A percentile compares a stretch with the other conserved stretches of the same genome.
These are phyloP conservation scores for Calocybe gambosa DNA, from an alignment of 1,284 basidiomycete species.

Conservation along the genomic window DNA sequence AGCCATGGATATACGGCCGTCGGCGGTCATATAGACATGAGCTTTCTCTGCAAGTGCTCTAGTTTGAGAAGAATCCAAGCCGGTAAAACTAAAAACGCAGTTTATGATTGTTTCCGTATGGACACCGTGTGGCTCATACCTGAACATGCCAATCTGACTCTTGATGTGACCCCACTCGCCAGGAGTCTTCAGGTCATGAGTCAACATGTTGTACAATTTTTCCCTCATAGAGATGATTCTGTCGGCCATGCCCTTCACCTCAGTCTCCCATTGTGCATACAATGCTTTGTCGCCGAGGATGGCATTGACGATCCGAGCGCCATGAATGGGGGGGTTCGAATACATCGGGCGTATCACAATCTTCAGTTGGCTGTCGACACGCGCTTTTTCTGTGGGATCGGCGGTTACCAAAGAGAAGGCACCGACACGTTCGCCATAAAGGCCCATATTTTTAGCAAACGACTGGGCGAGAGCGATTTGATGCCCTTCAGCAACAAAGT, in stretches of 20 bases:
- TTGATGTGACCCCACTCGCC: slow-evolving; percentile 96
- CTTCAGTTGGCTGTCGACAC: slow-evolving; percentile 92
- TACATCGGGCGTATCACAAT: slow-evolving; percentile 97
- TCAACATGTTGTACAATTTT: slow-evolving; percentile 75
- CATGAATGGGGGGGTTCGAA: slow-evolving; percentile 96
- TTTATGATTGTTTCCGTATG: slow-evolving; percentile 3
- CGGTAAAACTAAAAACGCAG: slow-evolving; percentile 66
- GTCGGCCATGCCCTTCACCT: slow-evolving; percentile 94
- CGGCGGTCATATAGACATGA: slow-evolving; percentile 89
- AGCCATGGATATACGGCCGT: slow-evolving; percentile 94
- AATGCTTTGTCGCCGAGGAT: slow-evolving; percentile 77
- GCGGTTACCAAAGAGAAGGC: slow-evolving; percentile 84
- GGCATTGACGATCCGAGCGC: slow-evolving; percentile 84
- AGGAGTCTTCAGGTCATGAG: slow-evolving; percentile 81
- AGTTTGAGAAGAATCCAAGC: slow-evolving; percentile 79
- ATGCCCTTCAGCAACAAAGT: slow-evolving; percentile 89
- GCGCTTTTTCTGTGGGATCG: slow-evolving; percentile 78
- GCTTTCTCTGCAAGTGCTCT: slow-evolving; percentile 86
- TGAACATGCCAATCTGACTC: slow-evolving; percentile 95
- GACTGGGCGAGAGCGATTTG: slow-evolving; percentile 86
- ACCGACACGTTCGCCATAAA: slow-evolving; percentile 96
- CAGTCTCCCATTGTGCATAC: slow-evolving; percentile 84
- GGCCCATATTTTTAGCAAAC: slow-evolving; percentile 99
- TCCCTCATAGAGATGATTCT: slow-evolving; percentile 96
- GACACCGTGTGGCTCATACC: slow-evolving; percentile 36